Conservation (phyloP, 2,329 filamentous ascomycete species). For the Exophiala phaeomuriformis region DNA sequence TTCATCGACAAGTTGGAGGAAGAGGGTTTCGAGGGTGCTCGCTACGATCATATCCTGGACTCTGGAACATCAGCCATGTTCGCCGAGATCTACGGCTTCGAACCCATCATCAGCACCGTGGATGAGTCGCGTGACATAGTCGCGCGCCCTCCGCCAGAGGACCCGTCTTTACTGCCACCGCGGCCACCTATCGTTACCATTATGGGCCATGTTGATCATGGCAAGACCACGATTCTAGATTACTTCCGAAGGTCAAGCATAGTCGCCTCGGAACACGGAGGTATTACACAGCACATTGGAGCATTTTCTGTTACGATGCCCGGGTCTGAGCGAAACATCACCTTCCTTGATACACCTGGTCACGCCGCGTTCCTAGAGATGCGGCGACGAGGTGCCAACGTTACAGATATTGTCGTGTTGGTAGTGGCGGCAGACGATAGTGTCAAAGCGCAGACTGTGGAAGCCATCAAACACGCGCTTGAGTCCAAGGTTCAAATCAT, state of each 20-base stretch:
- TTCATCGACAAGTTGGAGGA: slow-evolving; percentile 72
- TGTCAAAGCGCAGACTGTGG: slow-evolving; percentile 93
- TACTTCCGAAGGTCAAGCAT: slow-evolving; percentile 89
- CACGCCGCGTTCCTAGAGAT: slow-evolving; percentile 94
- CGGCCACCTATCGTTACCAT: slow-evolving; percentile 95
- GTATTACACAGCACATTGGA: slow-evolving; percentile 97
- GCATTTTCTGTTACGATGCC: slow-evolving; percentile 89
- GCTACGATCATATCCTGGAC: slow-evolving; percentile 76
- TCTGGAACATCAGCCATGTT: slow-evolving; percentile 85
- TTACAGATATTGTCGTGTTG: slow-evolving; percentile 92
- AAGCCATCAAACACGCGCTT: slow-evolving; percentile 90
- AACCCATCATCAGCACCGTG: slow-evolving; percentile 63
- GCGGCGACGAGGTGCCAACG: slow-evolving; percentile 88
- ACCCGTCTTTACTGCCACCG: slow-evolving; percentile 58
- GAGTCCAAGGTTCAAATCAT: slow-evolving; percentile 87
- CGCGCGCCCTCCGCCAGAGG: slow-evolving; percentile 60
- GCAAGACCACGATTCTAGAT: slow-evolving; percentile 93
- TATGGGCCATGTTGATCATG: slow-evolving; percentile 98
- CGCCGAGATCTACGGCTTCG: slow-evolving; percentile 85
- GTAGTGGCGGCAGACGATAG: slow-evolving; percentile 96
- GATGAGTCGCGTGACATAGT: slow-evolving; percentile 62
- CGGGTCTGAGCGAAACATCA: slow-evolving; percentile 72
- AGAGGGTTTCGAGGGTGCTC: slow-evolving; percentile 82
- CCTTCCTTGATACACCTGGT: slow-evolving; percentile 92
- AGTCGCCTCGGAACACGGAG: slow-evolving; percentile 83